A percentile compares a stretch with the other conserved stretches of the same genome.
These are phyloP conservation scores for Aspergillus uvarum DNA, from an alignment of 2,329 filamentous ascomycete genomes.

Conservation along the genomic window DNA sequence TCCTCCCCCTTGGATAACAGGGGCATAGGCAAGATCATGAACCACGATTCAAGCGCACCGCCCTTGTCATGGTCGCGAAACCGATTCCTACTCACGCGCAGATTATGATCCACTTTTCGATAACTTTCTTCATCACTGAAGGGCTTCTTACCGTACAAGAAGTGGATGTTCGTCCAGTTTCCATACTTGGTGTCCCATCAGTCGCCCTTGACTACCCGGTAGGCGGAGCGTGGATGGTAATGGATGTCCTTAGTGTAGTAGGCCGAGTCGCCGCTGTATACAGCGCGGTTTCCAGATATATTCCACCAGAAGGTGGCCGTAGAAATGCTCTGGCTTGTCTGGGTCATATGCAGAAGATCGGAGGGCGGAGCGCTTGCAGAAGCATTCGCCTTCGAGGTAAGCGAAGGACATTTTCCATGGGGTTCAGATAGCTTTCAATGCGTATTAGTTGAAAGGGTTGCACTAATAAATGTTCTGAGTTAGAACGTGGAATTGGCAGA, in stretches of 20 bases:
- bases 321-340: constrained; percentile 8
- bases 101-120: neutral
- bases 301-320: constrained; percentile 1
- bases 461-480: no score
- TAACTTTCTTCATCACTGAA: neutral
- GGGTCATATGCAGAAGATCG: neutral
- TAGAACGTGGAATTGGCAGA: no score
- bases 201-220: constrained; percentile 1
- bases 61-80: neutral
- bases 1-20: constrained; percentile 1
- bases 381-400: constrained; percentile 8
- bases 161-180: neutral
- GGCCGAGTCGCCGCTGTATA: neutral
- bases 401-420: neutral
- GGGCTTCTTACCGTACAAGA: constrained; percentile 1
- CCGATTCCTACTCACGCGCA: neutral
- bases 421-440: no score
- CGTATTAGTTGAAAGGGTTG: no score
- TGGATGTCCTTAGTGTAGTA: neutral
- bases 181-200: neutral
- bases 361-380: constrained; percentile 3
- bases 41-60: constrained; percentile 5
- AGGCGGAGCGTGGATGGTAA: constrained; percentile 1
- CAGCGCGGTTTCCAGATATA: constrained; percentile 7
- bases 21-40: constrained; percentile 9